These are phyloP conservation scores for Penicillium sclerotigenum DNA, from an alignment of 2,329 filamentous ascomycete species.

Conservation along the genomic window DNA sequence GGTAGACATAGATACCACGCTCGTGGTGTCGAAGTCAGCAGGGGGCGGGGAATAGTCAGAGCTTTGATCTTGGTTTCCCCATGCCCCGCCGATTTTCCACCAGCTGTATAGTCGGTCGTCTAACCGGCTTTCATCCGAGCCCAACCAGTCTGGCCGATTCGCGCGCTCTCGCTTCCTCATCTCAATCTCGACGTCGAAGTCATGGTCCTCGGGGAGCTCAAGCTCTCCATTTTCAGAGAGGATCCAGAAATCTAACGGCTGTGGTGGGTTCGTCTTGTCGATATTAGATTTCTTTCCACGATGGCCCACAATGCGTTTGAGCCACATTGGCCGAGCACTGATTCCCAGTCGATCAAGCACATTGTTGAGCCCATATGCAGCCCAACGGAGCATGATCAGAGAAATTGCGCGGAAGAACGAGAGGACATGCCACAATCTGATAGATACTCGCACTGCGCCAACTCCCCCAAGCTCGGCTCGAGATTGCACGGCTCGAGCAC, in stretches of 20 bases:
- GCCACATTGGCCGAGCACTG: conserved; percentile 61
- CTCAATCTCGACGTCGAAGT: conserved; percentile 78
- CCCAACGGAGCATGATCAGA: conserved; percentile 59
- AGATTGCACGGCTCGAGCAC: conserved; percentile 36
- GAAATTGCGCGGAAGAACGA: conserved; percentile 73
- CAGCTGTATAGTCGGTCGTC: conserved; percentile 75
- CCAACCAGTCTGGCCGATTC: conserved; percentile 40
- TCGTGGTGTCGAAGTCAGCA: conserved; percentile 70
- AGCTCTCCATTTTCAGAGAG: conserved; percentile 53
- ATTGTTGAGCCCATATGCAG: conserved; percentile 54
- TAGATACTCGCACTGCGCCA: conserved; percentile 73
- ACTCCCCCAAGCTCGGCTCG: conserved; percentile 58
- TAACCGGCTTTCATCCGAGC: conserved; percentile 61
- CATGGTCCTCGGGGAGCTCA: conserved; percentile 57
- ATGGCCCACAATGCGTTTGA: conserved; percentile 43
- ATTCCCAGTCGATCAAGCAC: conserved; percentile 60
- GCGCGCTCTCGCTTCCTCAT: conserved; percentile 61
- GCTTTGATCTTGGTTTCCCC: conserved; percentile 76
- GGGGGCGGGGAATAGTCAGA: conserved; percentile 67
- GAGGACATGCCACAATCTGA: conserved; percentile 71
- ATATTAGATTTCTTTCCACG: conserved; percentile 18
- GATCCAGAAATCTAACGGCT: conserved; percentile 53
- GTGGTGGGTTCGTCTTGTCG: conserved; percentile 13
- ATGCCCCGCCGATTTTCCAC: conserved; percentile 81
- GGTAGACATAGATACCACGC: conserved; percentile 67